These are phyloP conservation scores for Afroboletus lepidellus DNA, from an alignment of 1,284 basidiomycete species.

Conservation along the genomic window DNA sequence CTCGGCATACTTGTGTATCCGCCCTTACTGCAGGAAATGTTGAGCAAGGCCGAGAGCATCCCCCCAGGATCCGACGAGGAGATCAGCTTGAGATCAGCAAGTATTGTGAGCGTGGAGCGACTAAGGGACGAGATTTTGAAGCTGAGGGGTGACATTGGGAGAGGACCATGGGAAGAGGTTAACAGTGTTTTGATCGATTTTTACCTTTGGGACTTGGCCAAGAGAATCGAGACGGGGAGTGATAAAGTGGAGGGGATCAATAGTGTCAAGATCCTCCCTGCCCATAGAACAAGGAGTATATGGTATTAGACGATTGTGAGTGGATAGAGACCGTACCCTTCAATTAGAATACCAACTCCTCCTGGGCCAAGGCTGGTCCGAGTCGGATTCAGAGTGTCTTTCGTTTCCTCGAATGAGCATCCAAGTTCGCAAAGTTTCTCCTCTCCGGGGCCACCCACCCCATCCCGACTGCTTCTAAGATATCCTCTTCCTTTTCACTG, in stretches of 20 bases:
- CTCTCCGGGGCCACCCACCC: conserved; percentile 30
- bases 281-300: conserved; percentile 76
- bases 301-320: conserved; percentile 65
- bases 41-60: conserved; percentile 46
- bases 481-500: conserved; percentile 26
- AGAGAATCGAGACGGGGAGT: conserved; percentile 62
- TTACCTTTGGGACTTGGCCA: conserved; percentile 83
- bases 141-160: conserved; percentile 13
- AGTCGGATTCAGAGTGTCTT: conserved; percentile 9
- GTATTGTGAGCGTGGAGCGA: conserved; percentile 74
- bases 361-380: neutral
- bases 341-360: conserved; percentile 10
- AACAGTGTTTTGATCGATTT: conserved; percentile 84
- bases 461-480: conserved; percentile 26
- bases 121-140: conserved; percentile 47
- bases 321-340: conserved; percentile 9
- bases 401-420: conserved; percentile 6
- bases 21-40: conserved; percentile 46
- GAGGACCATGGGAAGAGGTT: conserved; percentile 36
- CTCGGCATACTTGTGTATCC: conserved; percentile 71
- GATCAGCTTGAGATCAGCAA: conserved; percentile 67
- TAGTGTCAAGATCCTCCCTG: conserved; percentile 60
- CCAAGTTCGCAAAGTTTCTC: conserved; percentile 25
- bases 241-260: conserved; percentile 55
- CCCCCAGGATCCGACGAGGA: conserved; percentile 61